A percentile compares a stretch with the other conserved stretches of the same genome.
Conservation (phyloP, 75 land plant species). For the Pseudotsuga menziesii region DNA sequence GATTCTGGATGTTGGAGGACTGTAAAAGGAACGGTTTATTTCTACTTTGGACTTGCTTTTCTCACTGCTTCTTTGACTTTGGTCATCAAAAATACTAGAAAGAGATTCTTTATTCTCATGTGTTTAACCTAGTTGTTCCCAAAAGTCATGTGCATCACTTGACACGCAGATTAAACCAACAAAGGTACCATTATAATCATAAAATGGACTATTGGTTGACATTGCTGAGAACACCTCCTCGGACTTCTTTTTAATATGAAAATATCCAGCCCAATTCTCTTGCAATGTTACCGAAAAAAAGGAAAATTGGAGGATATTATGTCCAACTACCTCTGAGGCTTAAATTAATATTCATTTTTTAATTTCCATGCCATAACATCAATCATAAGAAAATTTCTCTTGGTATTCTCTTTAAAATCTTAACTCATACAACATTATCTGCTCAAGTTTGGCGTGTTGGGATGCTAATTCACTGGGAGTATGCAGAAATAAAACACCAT, state of each 20-base stretch:
- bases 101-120: not conserved
- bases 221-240: constrained; percentile 28
- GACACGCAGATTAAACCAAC: constrained; percentile 23
- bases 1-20: constrained; percentile 15
- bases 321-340: constrained; percentile 26
- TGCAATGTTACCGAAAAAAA: constrained; percentile 14
- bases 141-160: constrained; percentile 9
- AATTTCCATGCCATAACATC: no score
- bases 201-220: constrained; percentile 32
- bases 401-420: no score
- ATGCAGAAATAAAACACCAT: no score
- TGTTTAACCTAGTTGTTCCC: not conserved
- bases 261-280: constrained; percentile 32
- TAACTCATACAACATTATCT: no score
- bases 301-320: constrained; percentile 22
- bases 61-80: not conserved
- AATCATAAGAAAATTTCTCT: no score
- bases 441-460: no score
- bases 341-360: no score
- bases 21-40: not conserved
- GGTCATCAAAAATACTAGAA: not conserved
- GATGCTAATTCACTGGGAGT: no score
- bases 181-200: constrained; percentile 25
- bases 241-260: constrained; percentile 24
- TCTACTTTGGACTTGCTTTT: constrained; percentile 1